Evolutionary conservation across 345 rosid species (phyloP).

Genomic region (Arabis alpina): DNA sequence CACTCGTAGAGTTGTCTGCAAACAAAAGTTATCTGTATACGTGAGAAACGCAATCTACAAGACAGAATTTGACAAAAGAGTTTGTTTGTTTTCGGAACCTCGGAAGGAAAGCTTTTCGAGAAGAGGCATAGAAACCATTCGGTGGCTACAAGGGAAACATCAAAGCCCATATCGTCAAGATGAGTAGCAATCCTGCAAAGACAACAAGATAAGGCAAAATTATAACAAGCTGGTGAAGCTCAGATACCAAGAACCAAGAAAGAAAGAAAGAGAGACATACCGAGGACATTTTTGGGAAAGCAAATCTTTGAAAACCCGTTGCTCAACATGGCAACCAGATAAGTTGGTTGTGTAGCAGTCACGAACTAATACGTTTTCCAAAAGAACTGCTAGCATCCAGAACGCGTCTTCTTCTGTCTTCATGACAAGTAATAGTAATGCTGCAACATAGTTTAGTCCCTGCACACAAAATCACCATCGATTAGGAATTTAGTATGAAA

Average conservation of each 20-base stretch:
- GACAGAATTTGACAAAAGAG: background rate
- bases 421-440: slow-evolving; percentile 92
- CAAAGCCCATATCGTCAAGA: slow-evolving; percentile 89
- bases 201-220: background rate
- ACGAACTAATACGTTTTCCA: slow-evolving; percentile 92
- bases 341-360: slow-evolving; percentile 94
- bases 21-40: slow-evolving; percentile 11
- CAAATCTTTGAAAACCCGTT: slow-evolving; percentile 94
- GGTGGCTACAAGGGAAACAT: slow-evolving; percentile 97
- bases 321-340: slow-evolving; percentile 98
- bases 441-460: slow-evolving; percentile 98
- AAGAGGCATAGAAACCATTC: slow-evolving; percentile 99
- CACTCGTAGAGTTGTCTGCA: slow-evolving; percentile 91
- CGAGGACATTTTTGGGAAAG: slow-evolving; percentile 85
- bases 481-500: background rate
- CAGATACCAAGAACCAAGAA: slow-evolving; percentile 1
- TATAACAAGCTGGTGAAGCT: background rate
- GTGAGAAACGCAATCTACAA: background rate
- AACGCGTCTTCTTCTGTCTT: slow-evolving; percentile 99
- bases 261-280: slow-evolving; percentile 41
- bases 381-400: slow-evolving; percentile 98
- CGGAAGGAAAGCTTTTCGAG: slow-evolving; percentile 98
- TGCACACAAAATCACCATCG: slow-evolving; percentile 40
- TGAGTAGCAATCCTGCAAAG: slow-evolving; percentile 81
- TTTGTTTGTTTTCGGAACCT: slow-evolving; percentile 52